These are phyloP conservation scores for Penicillium sp. DNA, from an alignment of 2,329 filamentous ascomycete species.

Conservation along the genomic window DNA sequence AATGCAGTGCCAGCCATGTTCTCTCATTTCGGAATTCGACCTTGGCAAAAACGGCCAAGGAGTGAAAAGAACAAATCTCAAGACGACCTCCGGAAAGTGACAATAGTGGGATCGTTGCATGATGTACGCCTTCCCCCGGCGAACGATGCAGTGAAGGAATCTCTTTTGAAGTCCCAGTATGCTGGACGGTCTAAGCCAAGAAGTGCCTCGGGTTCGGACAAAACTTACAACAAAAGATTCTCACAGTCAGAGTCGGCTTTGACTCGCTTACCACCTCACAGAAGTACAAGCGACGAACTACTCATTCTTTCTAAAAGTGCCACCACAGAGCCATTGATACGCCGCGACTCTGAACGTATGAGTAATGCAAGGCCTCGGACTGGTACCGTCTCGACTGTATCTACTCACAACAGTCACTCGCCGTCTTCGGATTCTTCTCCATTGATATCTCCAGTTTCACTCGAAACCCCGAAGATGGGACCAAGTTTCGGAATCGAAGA, in stretches of 20 bases:
- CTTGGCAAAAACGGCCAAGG: neutral
- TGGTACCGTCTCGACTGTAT: constrained; percentile 25
- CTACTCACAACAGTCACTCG: constrained; percentile 18
- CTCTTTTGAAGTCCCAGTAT: neutral
- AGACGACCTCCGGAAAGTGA: constrained; percentile 5
- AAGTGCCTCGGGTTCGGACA: neutral
- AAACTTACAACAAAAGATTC: neutral
- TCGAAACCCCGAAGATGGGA: constrained; percentile 7
- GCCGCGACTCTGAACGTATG: neutral
- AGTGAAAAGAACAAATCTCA: neutral
- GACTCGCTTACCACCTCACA: neutral
- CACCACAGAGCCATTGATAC: neutral
- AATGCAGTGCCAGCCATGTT: neutral
- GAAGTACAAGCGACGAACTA: constrained; percentile 4
- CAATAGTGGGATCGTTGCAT: constrained; percentile 1
- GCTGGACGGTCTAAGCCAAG: neutral
- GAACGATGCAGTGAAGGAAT: neutral
- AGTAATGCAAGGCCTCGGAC: constrained; percentile 6
- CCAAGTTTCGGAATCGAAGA: constrained; percentile 12
- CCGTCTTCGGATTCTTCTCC: constrained; percentile 21
- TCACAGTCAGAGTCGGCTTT: constrained; percentile 9
- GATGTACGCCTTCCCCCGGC: constrained; percentile 8
- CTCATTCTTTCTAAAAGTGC: neutral
- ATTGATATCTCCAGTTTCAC: constrained; percentile 19
- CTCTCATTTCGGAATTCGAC: neutral